These are phyloP conservation scores for Pichia sp. DNA, from an alignment of 1,139 yeast species.

Conservation along the genomic window DNA sequence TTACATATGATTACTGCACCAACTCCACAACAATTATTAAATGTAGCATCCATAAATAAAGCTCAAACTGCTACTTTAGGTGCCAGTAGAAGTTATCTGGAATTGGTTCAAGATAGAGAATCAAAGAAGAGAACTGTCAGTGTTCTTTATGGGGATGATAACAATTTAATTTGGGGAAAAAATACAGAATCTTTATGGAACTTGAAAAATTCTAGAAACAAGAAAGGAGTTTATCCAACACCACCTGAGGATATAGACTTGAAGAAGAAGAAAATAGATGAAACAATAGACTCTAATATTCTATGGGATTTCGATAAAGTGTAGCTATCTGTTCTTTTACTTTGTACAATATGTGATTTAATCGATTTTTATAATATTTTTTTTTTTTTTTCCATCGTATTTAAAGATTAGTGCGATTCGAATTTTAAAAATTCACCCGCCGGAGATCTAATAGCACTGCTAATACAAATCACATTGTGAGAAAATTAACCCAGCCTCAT, in stretches of 20 bases:
- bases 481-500: no score
- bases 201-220: not conserved
- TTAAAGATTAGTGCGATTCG: no score
- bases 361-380: not conserved
- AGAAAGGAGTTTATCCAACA: slow-evolving; percentile 18
- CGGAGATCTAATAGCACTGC: no score
- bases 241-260: slow-evolving; percentile 26
- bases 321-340: no score
- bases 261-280: not conserved
- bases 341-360: not conserved
- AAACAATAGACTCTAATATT: not conserved
- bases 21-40: slow-evolving; percentile 3
- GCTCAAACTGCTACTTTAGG: slow-evolving; percentile 4
- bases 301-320: not conserved
- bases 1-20: slow-evolving; percentile 4
- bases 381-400: no score
- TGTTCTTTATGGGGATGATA: not conserved
- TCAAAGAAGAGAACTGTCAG: slow-evolving; percentile 4
- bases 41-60: not conserved
- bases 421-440: no score
- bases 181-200: slow-evolving; percentile 10
- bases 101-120: slow-evolving; percentile 6
- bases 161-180: slow-evolving; percentile 1
- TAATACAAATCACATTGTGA: no score
- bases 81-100: slow-evolving; percentile 3